Evolutionary conservation across 2,329 filamentous ascomycete species (phyloP), one percentile per base, ranked within the genome.

Genomic region (Lachnellula willkommii): DNA sequence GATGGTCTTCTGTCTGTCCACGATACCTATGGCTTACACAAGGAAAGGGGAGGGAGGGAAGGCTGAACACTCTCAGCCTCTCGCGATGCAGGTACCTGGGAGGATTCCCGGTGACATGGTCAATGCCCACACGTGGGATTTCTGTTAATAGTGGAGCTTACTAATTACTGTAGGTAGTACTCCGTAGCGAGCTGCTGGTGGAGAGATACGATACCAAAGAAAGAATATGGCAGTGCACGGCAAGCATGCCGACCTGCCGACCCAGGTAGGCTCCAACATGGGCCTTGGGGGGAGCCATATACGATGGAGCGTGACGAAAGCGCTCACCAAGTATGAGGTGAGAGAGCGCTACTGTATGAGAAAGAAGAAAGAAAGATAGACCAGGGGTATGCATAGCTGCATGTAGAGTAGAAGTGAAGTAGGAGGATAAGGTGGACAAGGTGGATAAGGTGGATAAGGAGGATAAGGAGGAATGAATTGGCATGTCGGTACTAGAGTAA

Each of bases 61-160:
- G 63, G 65, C 65, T 65, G 64, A 66, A 61, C 58, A 61, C 32
- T 56, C 63, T 66, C 65, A 66, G 65, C 65, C 65, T 65, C 60
- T 65, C 60, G 59, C 60, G 59, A 26, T 45, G 26, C 46, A 48
- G 48, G 58, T 58, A 58, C 56, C 55, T 58, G 53, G 55, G 32
- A 39, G 28, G 48, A 53, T 20, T 50, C 17, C 40, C 53, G 36
- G 35, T 28, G 39, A 32, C 45, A 42, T 56, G 37, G 50, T 36
- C 47, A 50, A 43, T 50, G 28, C 22, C 42, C n/a, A n/a, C 12
- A 45, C 9, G 35, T 12, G 14, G 22, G 43, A 48, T 49, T 40
- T 40, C 24, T n/a, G 46, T 8, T 47, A 48, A 24, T 43, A 40
- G 43, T 24, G 20, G 51, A 53, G 55, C 57, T 51, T 50, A 32